These are phyloP conservation scores for Picochlorum sp. DNA, from an alignment of 139 green algal genomes.

Conservation along the genomic window DNA sequence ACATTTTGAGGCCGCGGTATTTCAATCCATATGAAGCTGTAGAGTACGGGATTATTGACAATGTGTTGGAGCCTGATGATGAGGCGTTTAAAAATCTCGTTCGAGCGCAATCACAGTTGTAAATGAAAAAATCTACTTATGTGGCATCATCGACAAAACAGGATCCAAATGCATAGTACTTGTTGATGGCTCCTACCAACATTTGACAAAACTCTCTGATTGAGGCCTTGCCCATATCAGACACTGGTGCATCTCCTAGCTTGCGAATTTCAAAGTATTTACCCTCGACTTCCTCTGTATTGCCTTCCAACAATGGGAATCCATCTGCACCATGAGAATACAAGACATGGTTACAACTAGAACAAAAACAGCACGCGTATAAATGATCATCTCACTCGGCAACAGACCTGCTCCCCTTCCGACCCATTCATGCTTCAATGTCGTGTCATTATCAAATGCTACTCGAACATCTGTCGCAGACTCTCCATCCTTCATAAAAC, in stretches of 20 bases:
- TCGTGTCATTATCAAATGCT: conserved; percentile 55
- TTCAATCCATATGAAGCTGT: conserved; percentile 85
- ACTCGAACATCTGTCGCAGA: conserved; percentile 49
- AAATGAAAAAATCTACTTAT: conserved; percentile 11
- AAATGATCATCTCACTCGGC: conserved; percentile 5
- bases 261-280: conserved; percentile 69
- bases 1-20: conserved; percentile 84
- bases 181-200: conserved; percentile 64
- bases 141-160: conserved; percentile 68
- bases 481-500: conserved; percentile 60
- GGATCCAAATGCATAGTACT: conserved; percentile 79
- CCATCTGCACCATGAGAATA: conserved; percentile 35
- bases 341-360: neutral
- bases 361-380: neutral
- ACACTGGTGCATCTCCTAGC: conserved; percentile 40
- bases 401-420: conserved; percentile 45
- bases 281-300: conserved; percentile 46
- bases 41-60: conserved; percentile 92
- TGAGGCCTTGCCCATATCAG: conserved; percentile 43
- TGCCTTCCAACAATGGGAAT: conserved; percentile 67
- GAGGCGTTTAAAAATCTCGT: conserved; percentile 23
- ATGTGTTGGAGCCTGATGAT: conserved; percentile 51
- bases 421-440: conserved; percentile 64
- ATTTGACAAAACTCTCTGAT: conserved; percentile 62
- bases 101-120: conserved; percentile 6